These are phyloP conservation scores for Colletotrichum sp. DNA, from an alignment of 2,329 filamentous ascomycete genomes.

Conservation along the genomic window DNA sequence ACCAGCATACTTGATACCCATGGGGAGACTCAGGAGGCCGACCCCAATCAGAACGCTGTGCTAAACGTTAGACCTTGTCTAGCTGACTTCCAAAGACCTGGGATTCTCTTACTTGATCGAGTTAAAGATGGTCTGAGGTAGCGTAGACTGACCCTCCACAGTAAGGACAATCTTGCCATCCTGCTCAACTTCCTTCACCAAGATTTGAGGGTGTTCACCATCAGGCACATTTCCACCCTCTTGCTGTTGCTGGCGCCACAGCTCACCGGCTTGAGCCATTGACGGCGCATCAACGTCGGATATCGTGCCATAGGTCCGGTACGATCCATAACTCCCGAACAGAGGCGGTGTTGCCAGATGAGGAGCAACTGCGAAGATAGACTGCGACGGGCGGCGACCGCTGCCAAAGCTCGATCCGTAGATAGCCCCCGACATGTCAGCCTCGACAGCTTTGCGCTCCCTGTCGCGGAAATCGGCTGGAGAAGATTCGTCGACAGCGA, in stretches of 20 bases:
- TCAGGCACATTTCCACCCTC: slow-evolving; percentile 50
- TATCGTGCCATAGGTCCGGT: slow-evolving; percentile 59
- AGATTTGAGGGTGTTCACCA: slow-evolving; percentile 71
- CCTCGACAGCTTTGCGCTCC: slow-evolving; percentile 52
- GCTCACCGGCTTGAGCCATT: slow-evolving; percentile 54
- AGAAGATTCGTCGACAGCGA: slow-evolving; percentile 8
- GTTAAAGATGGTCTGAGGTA: slow-evolving; percentile 96
- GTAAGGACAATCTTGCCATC: slow-evolving; percentile 85
- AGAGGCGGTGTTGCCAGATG: slow-evolving; percentile 71
- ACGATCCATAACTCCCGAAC: slow-evolving; percentile 71
- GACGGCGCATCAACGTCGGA: slow-evolving; percentile 46
- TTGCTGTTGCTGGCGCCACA: slow-evolving; percentile 60
- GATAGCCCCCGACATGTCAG: slow-evolving; percentile 42
- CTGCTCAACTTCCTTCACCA: slow-evolving; percentile 90
- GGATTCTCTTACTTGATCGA: slow-evolving; percentile 70
- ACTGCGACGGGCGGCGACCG: slow-evolving; percentile 36
- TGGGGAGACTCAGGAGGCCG: slow-evolving; percentile 84
- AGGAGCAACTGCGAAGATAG: slow-evolving; percentile 63
- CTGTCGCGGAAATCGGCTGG: slow-evolving; percentile 42
- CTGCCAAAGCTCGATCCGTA: slow-evolving; percentile 30
- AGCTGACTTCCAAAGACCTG: too few relatives aligned
- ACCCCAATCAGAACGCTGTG: slow-evolving; percentile 80
- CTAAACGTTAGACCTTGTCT: background rate
- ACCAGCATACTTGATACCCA: slow-evolving; percentile 85
- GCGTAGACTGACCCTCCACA: slow-evolving; percentile 90